phyloP scores from a whole-genome alignment of 352 stramenopile genomes.

The Phytophthora sp. region DNA sequence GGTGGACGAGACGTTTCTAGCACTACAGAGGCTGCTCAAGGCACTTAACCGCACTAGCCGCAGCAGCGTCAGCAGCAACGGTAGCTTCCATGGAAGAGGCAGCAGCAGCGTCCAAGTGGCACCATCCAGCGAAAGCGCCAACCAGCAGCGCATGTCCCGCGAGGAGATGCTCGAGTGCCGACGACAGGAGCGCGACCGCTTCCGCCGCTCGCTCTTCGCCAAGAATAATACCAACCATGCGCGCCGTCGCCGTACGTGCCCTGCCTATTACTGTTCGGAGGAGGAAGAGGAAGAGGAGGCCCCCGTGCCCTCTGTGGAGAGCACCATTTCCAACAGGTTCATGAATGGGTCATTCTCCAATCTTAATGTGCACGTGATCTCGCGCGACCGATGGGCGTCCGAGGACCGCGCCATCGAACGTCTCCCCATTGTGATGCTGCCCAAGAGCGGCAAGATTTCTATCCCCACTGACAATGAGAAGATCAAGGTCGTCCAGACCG shows the following conservation, averaged over 20 bases:
- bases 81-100: conserved; percentile 11
- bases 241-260: conserved; percentile 45
- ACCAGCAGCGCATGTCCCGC: conserved; percentile 49
- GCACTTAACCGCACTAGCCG: conserved; percentile 57
- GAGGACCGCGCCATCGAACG: conserved; percentile 69
- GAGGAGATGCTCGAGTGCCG: conserved; percentile 79
- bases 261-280: conserved; percentile 61
- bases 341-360: conserved; percentile 82
- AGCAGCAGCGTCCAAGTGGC: conserved; percentile 16
- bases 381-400: conserved; percentile 66
- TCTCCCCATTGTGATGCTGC: conserved; percentile 74
- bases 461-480: conserved; percentile 83
- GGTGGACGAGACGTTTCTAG: conserved; percentile 81
- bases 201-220: conserved; percentile 66
- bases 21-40: conserved; percentile 76
- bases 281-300: conserved; percentile 79
- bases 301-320: conserved; percentile 66
- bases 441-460: conserved; percentile 65
- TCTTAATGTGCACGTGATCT: conserved; percentile 80
- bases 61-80: conserved; percentile 26
- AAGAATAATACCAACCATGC: conserved; percentile 31
- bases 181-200: conserved; percentile 70
- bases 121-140: conserved; percentile 14
- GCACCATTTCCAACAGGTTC: conserved; percentile 80
- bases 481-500: conserved; percentile 69